These are phyloP conservation scores for Emericellopsis cladophorae DNA, from an alignment of 2,329 filamentous ascomycete species.

Conservation along the genomic window DNA sequence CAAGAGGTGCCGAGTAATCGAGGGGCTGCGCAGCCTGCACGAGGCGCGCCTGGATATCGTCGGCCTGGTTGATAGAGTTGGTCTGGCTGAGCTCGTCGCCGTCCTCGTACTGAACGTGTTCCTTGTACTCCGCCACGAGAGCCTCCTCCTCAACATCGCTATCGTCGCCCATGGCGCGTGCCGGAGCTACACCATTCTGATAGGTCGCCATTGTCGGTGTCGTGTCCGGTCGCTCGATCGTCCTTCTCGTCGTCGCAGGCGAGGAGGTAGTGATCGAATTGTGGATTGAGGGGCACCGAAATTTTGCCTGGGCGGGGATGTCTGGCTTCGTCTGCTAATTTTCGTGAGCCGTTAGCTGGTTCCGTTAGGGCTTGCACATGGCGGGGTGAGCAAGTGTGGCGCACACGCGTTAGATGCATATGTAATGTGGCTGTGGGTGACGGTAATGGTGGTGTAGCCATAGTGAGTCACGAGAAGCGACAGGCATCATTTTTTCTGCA, in stretches of 20 bases:
- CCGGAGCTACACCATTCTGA: constrained; percentile 47
- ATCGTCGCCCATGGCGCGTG: constrained; percentile 59
- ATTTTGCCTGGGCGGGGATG: constrained; percentile 20
- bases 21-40: constrained; percentile 86
- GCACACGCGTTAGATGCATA: constrained; percentile 1
- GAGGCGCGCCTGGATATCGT: constrained; percentile 88
- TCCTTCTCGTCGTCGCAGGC: constrained; percentile 15
- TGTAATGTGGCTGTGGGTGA: no score
- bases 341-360: constrained; percentile 3
- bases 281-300: constrained; percentile 16
- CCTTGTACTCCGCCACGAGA: constrained; percentile 87
- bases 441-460: no score
- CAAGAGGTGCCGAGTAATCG: constrained; percentile 89
- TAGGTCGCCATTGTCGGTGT: constrained; percentile 41
- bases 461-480: background rate
- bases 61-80: constrained; percentile 57
- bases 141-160: constrained; percentile 95
- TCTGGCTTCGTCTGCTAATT: constrained; percentile 2
- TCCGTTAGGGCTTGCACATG: constrained; percentile 4
- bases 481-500: no score
- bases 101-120: constrained; percentile 91
- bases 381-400: constrained; percentile 1
- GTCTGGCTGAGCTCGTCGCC: constrained; percentile 68
- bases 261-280: constrained; percentile 1
- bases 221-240: constrained; percentile 10